phyloP scores from a whole-genome alignment of 176 grass and related monocot species.

The Thalia dealbata region DNA sequence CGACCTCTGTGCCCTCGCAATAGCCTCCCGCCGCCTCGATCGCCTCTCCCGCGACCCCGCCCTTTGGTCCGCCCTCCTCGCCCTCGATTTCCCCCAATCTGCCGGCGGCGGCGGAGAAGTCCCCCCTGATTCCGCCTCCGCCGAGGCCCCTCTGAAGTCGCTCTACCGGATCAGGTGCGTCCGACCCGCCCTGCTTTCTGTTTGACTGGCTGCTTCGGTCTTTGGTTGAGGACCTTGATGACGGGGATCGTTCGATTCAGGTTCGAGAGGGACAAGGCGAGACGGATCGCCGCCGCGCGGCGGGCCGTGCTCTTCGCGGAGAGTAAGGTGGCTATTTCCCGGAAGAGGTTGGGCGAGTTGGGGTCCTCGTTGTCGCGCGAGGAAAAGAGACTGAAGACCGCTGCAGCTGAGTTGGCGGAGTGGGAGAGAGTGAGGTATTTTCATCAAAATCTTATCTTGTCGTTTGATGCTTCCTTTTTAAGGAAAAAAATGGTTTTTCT shows the following conservation, averaged over 20 bases:
- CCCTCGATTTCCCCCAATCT: conserved; percentile 49
- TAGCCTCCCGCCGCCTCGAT: conserved; percentile 55
- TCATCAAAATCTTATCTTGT: background rate
- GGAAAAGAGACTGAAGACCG: conserved; percentile 41
- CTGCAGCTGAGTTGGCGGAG: conserved; percentile 39
- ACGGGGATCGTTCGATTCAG: conserved; percentile 21
- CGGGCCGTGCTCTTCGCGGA: conserved; percentile 48
- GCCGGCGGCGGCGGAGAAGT: too few species aligned
- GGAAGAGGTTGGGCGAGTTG: conserved; percentile 44
- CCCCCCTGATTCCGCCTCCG: conserved; percentile 15
- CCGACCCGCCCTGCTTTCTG: background rate
- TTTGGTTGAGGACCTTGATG: background rate
- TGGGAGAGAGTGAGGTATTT: conserved; percentile 52
- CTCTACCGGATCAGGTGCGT: conserved; percentile 58
- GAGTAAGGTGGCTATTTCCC: conserved; percentile 35
- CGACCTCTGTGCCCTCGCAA: conserved; percentile 79
- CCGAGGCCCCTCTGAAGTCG: conserved; percentile 42
- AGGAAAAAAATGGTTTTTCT: too few species aligned
- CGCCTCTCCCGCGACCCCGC: conserved; percentile 48
- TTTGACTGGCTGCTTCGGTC: background rate
- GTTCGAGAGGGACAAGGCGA: conserved; percentile 72
- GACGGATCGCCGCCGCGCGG: conserved; percentile 33
- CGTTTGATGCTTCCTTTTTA: background rate
- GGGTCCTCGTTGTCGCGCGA: conserved; percentile 31
- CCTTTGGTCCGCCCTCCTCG: conserved; percentile 58